Base-by-base conservation (phyloP, 805 yeast species). In the Sugiyamaella marilandica region DNA sequence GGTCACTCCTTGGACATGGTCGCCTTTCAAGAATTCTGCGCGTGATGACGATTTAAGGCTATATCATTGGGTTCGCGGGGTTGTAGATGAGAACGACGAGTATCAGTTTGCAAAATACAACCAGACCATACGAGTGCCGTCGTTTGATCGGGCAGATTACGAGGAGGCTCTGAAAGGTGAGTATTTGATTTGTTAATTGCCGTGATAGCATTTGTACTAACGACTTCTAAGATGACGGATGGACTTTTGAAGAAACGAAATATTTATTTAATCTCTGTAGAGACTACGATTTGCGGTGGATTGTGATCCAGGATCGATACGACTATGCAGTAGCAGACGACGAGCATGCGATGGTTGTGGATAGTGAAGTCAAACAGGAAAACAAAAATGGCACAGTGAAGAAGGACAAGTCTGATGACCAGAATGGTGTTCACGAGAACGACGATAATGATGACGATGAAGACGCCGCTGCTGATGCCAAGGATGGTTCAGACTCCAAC, bases 51-150 rank as follows among this genome's bases (percentile, higher is more conserved):
- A 67, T 0, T 65, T 83, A 24, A 72, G 70, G 41, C 74, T 92
- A 39, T 72, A 74, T 53, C 98, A 94, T 69, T 94, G 99, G 98
- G 91, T 83, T 1, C 82, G 87, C 55, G 96, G 94, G 0, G 59
- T 49, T 10, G 47, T 46, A 29, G 52, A 55, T 5, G 57, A 69
- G 61, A 62, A 59, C 3, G 49, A 69, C 45, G 81, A 83, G 1
- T 86, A 87, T 62, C 71, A 78, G 44, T 94, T 85, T 70, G 87
- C 85, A 34, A 86, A 86, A 66, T 90, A 80, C 68, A 84, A 87
- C 65, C 82, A 82, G 1, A 74, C 74, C 33, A 69, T 87, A 29
- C 83, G 83, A 44, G 75, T 92, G 2, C 97, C 97, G 0, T 73
- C 73, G 1, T 79, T 92, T 62, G 75, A 79, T 0, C 68, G 77